Conservation (phyloP, 345 rosid genomes). For the Mangifera indica region DNA sequence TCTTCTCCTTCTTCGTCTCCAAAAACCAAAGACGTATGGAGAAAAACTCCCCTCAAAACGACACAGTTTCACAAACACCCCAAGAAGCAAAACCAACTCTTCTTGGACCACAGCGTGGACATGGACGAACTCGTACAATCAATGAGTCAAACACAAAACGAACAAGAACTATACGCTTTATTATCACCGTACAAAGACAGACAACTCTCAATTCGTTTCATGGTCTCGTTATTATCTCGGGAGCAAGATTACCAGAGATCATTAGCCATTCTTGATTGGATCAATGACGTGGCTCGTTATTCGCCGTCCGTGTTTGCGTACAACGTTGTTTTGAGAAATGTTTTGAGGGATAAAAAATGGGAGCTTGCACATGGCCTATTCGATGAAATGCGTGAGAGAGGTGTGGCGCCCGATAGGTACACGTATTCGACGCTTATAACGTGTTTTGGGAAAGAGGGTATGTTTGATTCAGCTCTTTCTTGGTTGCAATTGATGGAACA, state of each 20-base stretch:
- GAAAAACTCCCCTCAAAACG: slow-evolving; percentile 35
- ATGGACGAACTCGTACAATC: slow-evolving; percentile 63
- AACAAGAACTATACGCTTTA: slow-evolving; percentile 52
- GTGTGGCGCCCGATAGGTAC: slow-evolving; percentile 72
- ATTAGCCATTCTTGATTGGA: slow-evolving; percentile 86
- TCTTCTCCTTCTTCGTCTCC: slow-evolving; percentile 35
- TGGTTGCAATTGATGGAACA: slow-evolving; percentile 95
- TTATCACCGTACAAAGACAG: slow-evolving; percentile 67
- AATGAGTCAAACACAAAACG: slow-evolving; percentile 66
- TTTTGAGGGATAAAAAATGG: slow-evolving; percentile 63
- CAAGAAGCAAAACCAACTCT: slow-evolving; percentile 26
- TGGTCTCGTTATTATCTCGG: slow-evolving; percentile 80
- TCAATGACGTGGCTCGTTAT: slow-evolving; percentile 69
- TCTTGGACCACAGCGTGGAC: slow-evolving; percentile 67
- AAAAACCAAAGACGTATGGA: slow-evolving; percentile 51
- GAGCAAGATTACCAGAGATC: slow-evolving; percentile 78
- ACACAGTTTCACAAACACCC: slow-evolving; percentile 25
- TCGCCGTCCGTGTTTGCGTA: slow-evolving; percentile 81
- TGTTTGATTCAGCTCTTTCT: slow-evolving; percentile 77
- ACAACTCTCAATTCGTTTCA: slow-evolving; percentile 81
- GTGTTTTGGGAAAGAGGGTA: slow-evolving; percentile 78
- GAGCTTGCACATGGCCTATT: slow-evolving; percentile 91
- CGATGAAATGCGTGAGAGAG: slow-evolving; percentile 92
- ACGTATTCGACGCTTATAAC: slow-evolving; percentile 88
- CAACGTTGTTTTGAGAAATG: slow-evolving; percentile 78